Evolutionary conservation across 2,329 filamentous ascomycete genomes (phyloP), one percentile per base, ranked within the genome.

Genomic region (Aureobasidium sp.): DNA sequence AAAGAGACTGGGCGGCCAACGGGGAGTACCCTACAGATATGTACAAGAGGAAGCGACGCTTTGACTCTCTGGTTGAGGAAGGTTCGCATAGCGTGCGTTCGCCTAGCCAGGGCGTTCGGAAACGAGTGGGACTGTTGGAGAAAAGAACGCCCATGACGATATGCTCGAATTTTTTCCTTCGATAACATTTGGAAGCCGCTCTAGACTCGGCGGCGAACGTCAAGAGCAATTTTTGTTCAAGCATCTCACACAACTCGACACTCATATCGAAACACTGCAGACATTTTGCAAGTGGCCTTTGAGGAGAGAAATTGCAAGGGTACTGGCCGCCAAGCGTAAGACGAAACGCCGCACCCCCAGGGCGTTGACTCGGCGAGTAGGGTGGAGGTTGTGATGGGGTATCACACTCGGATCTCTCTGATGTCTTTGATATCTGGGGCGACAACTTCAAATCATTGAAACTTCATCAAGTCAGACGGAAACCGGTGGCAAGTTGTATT

Each of bases 31-130:
- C 55, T n/a, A 12, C 22, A 58, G 12, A 58, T 58, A 58, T 58
- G 42, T 42, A 48, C 22, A 45, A 36, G 47, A 51, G 22, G 31
- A 48, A 44, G 31, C 55, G 20, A 48, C 55, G 55, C 55, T 58
- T 48, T 17, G 55, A 58, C 55, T 29, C 53, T 29, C 20, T 57
- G 37, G 34, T 37, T 9, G 22, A 42, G 22, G 51, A 57, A 57
- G 53, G 53, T 57, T 57, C 31, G 53, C 53, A 57, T 57, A 57
- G 53, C 53, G 53, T 42, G 25, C 52, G 39, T 45, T 58, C 55
- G 42, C 42, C 36, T 20, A 17, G 27, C 41, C 53, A 45, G 53
- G 31, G 39, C 39, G 36, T 34, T 57, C 36, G 41, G 53, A 45
- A 57, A 57, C 53, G 53, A 39, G 27, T 57, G 39, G 53, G 53